Evolutionary conservation across 768 basidiomycete genomes (phyloP), one percentile per base, ranked within the genome.

Genomic region (Neoboletus subvelutipes): DNA sequence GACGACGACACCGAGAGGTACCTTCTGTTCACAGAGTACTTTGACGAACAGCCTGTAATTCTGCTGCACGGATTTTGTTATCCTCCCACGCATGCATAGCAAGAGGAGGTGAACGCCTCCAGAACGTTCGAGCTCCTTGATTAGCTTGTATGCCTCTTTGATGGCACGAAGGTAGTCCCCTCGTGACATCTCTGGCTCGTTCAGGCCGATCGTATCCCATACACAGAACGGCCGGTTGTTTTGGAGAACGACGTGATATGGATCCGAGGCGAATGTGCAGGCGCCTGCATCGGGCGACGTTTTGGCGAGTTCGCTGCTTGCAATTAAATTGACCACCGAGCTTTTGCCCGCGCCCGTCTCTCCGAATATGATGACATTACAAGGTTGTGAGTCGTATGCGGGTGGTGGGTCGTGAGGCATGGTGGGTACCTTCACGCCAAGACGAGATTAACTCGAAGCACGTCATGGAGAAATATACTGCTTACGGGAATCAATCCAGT

Each of bases 71-170:
- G 71, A 61, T 24, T 70, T 69, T 8, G 66, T 76, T 60, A 78
- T 69, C 59, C 76, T 68, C 9, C 69, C 75, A 9, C 73, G 73
- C 68, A 76, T 73, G 58, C 72, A 72, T 40, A 73, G 69, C 29
- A 79, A 56, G 29, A 80, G 73, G 18, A 80, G 69, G 59, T 68
- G 73, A 31, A 80, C 60, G 11, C 79, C 77, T 18, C 66, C 73
- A 4, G 59, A 60, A 26, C 37, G 45, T 20, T 71, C 67, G 28
- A 79, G 67, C 0, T 56, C 55, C 40, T 67, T 66, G 58, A 80
- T 63, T 18, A 80, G 50, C 29, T 31, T 53, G n/a, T 73, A 68
- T 11, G 72, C 67, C 31, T 72, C 57, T 43, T 66, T 65, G 45
- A 74, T 63, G 6, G 70, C 62, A 13, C 61, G 57, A 40, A 63